Evolutionary conservation across 139 green algal genomes (phyloP), one percentile per base, ranked within the genome.

Genomic region (Micractinium conductrix): DNA sequence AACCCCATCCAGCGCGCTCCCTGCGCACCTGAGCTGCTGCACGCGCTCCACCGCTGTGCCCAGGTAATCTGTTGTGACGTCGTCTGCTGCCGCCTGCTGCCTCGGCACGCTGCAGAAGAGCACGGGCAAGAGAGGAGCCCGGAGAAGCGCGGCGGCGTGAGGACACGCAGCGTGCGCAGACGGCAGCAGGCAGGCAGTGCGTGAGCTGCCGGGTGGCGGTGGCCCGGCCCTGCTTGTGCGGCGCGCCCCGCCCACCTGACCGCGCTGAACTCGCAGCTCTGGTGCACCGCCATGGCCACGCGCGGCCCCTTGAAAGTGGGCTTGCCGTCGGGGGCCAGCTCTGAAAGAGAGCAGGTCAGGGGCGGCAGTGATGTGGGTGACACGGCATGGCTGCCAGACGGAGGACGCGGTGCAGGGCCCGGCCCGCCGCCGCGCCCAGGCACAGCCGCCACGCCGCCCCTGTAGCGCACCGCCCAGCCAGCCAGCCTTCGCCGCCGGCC

Each of bases 281-380:
- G 86, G 79, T 96, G 92, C 14, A 97, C 83, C 16, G 90, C 88
- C 79, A 95, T 94, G 67, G 92, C 91, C 12, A 97, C 63, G 35
- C 93, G 86, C 1, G 94, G 94, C 4, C 93, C 94, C 38, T 85
- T 79, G 63, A 94, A 95, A 38, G 96, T 76, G 19, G 89, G 85
- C 42, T 91, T 90, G 24, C 92, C 92, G 60, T 96, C 93, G n/a
- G 91, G 79, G n/a, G 83, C 85, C 30, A 85, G 50, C 84, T 93
- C 80, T 28, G 82, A 58, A 45, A 28, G 24, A 45, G 30, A 30
- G 28, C 44, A 62, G 5, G 40, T 38, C 62, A 40, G 26, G 68
- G n/a, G n/a, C n/a, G n/a, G n/a, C n/a, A n/a, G n/a, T n/a, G n/a
- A n/a, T n/a, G n/a, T n/a, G n/a, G n/a, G n/a, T n/a, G n/a, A n/a